Percentiles rank a stretch among this genome's conserved stretches.
phyloP scores from a whole-genome alignment of 2,329 filamentous ascomycete genomes.

The Onygenales sp. region DNA sequence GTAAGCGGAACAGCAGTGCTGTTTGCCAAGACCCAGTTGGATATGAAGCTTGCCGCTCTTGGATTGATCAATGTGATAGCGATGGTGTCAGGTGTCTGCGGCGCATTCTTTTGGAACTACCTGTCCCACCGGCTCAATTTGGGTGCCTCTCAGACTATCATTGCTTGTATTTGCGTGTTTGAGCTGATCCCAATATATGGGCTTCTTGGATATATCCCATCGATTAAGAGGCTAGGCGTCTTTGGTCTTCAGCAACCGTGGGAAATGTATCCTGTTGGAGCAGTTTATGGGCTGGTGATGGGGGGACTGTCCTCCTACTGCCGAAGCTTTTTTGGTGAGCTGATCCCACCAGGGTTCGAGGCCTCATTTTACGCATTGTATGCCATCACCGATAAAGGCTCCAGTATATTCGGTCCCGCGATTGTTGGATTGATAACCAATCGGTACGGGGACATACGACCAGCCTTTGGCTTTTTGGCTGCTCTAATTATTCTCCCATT shows the following conservation, averaged over 20 bases:
- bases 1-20: conserved; percentile 90
- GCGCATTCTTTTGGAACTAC: conserved; percentile 82
- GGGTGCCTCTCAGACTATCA: conserved; percentile 74
- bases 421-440: conserved; percentile 93
- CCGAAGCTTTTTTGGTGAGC: conserved; percentile 80
- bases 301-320: conserved; percentile 92
- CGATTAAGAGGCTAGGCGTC: conserved; percentile 63
- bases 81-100: conserved; percentile 71
- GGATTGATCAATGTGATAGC: conserved; percentile 91
- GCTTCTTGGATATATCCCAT: conserved; percentile 75
- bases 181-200: conserved; percentile 91
- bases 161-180: conserved; percentile 84
- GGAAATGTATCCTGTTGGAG: conserved; percentile 92
- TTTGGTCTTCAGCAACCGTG: conserved; percentile 84
- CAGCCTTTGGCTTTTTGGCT: conserved; percentile 87
- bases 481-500: conserved; percentile 75
- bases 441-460: conserved; percentile 66
- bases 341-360: conserved; percentile 89
- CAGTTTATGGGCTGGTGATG: conserved; percentile 85
- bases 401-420: conserved; percentile 83
- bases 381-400: conserved; percentile 95
- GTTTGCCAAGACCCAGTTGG: conserved; percentile 86
- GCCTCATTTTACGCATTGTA: conserved; percentile 95
- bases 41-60: conserved; percentile 79
- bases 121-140: conserved; percentile 62